Evolutionary conservation across 2,329 filamentous ascomycete species (phyloP), one percentile per base, ranked within the genome.

Genomic region (Meredithiella fracta): DNA sequence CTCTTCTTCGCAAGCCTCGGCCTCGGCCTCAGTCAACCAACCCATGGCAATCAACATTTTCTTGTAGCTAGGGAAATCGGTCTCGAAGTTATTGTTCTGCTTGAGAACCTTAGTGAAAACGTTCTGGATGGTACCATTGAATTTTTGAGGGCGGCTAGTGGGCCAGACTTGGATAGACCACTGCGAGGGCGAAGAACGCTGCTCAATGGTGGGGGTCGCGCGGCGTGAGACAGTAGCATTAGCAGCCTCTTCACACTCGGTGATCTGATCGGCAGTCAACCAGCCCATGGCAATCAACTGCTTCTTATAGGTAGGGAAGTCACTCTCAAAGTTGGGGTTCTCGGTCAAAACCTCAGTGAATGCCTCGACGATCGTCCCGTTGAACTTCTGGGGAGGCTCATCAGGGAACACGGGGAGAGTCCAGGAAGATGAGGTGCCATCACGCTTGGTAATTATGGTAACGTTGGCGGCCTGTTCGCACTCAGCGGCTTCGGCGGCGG

Each of bases 271-370:
- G 9, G 54, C 40, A 2, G 57, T 58, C 26, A 58, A 40, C 49
- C 50, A 58, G 57, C 53, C 53, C 47, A 58, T 29, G 3, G 29
- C 50, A 26, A 58, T 53, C 14, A 58, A 40, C 57, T 49, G 31
- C 8, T 25, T 29, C 50, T 56, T 56, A 49, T 56, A 58, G 42
- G 31, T 23, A 31, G 57, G 57, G 57, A 58, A 58, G 49, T 58
- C 57, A 1, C 8, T 6, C 31, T 58, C 53, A 20, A 55, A 58
- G 25, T 53, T 42, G 40, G 57, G 53, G 53, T 58, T 53, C 15
- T 40, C 25, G 9, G 15, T 20, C 1, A 58, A 50, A 8, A 58
- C 49, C 50, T 51, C 3, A 42, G 47, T 34, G 29, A 47, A 56
- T 38, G 54, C 57, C 1, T 37, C 7, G 14, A 42, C 14, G 15